Percentiles rank a stretch among this genome's conserved stretches.
These are phyloP conservation scores for Daldinia caldariorum DNA, from an alignment of 495 filamentous ascomycete species.

Conservation along the genomic window DNA sequence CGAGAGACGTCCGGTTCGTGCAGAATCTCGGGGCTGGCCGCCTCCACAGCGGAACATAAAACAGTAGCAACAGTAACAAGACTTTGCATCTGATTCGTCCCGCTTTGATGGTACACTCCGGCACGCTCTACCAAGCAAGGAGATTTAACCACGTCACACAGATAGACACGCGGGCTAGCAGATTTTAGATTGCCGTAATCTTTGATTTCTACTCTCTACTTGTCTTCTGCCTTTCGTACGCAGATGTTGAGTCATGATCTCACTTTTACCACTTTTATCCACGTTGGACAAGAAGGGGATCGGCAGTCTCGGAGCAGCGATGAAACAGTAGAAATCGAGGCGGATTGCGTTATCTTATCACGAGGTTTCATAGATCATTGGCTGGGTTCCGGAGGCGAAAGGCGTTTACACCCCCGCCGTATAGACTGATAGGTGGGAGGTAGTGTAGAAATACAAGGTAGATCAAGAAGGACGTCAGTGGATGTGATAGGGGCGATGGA, in stretches of 20 bases:
- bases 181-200: constrained; percentile 26
- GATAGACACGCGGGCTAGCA: constrained; percentile 15
- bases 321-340: constrained; percentile 36
- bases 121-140: constrained; percentile 17
- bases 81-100: constrained; percentile 21
- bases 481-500: constrained; percentile 16
- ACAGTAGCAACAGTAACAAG: constrained; percentile 1
- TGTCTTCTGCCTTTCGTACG: neutral
- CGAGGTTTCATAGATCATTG: constrained; percentile 34
- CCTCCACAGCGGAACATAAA: constrained; percentile 38
- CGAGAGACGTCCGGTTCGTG: constrained; percentile 83
- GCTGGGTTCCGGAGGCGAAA: constrained; percentile 30
- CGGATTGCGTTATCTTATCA: constrained; percentile 43
- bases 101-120: constrained; percentile 10
- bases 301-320: constrained; percentile 35
- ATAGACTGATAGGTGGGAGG: too few species aligned
- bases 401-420: constrained; percentile 8
- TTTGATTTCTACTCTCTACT: neutral
- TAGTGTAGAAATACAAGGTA: constrained; percentile 8
- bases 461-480: constrained; percentile 19
- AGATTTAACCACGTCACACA: constrained; percentile 36
- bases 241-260: constrained; percentile 33
- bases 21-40: constrained; percentile 66
- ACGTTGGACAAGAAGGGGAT: constrained; percentile 30
- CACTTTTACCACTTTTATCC: constrained; percentile 11